Percentiles rank a stretch among this genome's conserved stretches.
These are phyloP conservation scores for Ammopiptanthus mongolicus DNA, from an alignment of 306 rosid species.

Conservation along the genomic window DNA sequence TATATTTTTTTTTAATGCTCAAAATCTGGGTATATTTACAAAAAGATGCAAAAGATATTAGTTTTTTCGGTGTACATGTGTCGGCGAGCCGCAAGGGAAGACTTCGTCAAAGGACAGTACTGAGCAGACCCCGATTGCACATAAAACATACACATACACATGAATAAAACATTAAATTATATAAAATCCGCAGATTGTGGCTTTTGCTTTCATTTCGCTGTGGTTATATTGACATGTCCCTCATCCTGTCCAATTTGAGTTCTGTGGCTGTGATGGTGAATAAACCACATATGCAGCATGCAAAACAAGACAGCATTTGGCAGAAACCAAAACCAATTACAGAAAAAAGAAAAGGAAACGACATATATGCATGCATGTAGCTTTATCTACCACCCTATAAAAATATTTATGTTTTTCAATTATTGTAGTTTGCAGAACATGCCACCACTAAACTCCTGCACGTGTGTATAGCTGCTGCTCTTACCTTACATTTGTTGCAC, in stretches of 20 bases:
- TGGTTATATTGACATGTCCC: not conserved
- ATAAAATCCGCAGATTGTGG: constrained; percentile 22
- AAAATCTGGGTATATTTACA: too few species aligned
- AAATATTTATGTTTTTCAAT: constrained; percentile 12
- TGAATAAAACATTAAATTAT: not conserved
- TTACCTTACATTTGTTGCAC: constrained; percentile 27
- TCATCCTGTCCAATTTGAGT: not conserved
- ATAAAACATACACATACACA: not conserved
- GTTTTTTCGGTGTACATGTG: not conserved
- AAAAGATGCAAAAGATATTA: too few species aligned
- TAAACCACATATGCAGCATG: not conserved
- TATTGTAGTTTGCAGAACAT: constrained; percentile 17
- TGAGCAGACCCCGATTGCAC: not conserved
- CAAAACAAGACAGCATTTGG: constrained; percentile 11
- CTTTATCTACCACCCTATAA: not conserved
- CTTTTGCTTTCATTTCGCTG: not conserved
- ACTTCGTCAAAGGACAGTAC: not conserved
- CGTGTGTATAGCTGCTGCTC: constrained; percentile 15
- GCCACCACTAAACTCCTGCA: constrained; percentile 4
- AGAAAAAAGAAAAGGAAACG: not conserved
- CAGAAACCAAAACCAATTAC: not conserved
- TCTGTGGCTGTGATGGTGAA: constrained; percentile 9
- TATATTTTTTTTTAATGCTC: too few species aligned
- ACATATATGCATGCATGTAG: not conserved
- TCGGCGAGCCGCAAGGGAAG: constrained; percentile 16